A percentile compares a stretch with the other conserved stretches of the same genome.
These are phyloP conservation scores for Phaeodactylum tricornutum DNA, from an alignment of 108 stramenopile genomes.

Conservation along the genomic window DNA sequence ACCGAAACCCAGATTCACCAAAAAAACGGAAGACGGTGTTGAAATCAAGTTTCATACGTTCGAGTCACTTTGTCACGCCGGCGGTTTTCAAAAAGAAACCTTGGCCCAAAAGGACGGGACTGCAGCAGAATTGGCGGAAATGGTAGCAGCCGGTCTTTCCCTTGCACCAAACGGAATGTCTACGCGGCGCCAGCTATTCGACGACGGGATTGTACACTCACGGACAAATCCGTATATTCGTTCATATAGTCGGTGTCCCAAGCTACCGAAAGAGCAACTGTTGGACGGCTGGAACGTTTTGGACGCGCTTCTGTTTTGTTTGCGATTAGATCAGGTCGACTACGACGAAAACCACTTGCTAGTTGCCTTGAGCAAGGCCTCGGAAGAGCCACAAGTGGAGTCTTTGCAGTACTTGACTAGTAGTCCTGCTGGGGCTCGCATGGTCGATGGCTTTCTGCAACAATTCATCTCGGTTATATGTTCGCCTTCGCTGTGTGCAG, in stretches of 20 bases:
- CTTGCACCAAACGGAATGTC: neutral
- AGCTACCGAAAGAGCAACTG: constrained; percentile 14
- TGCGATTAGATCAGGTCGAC: constrained; percentile 15
- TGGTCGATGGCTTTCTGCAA: neutral
- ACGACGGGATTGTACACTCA: too few species aligned
- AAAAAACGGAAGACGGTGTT: constrained; percentile 29
- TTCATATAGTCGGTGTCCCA: constrained; percentile 9
- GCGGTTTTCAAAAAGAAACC: constrained; percentile 7
- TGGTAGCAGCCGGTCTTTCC: constrained; percentile 31
- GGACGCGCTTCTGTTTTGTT: constrained; percentile 24
- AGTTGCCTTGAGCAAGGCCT: neutral
- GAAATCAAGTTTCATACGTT: constrained; percentile 47
- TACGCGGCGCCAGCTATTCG: too few species aligned
- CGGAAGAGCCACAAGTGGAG: neutral
- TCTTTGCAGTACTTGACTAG: neutral
- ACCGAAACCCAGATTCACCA: constrained; percentile 1
- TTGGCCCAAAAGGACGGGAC: too few species aligned
- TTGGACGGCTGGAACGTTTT: constrained; percentile 27
- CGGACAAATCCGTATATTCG: constrained; percentile 2
- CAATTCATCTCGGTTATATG: neutral
- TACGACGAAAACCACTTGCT: constrained; percentile 22
- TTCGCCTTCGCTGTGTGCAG: neutral
- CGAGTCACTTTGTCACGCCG: constrained; percentile 6
- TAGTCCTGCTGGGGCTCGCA: neutral
- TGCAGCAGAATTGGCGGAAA: constrained; percentile 21